phyloP scores from a whole-genome alignment of 2,329 filamentous ascomycete genomes.

The Helotiales sp. region DNA sequence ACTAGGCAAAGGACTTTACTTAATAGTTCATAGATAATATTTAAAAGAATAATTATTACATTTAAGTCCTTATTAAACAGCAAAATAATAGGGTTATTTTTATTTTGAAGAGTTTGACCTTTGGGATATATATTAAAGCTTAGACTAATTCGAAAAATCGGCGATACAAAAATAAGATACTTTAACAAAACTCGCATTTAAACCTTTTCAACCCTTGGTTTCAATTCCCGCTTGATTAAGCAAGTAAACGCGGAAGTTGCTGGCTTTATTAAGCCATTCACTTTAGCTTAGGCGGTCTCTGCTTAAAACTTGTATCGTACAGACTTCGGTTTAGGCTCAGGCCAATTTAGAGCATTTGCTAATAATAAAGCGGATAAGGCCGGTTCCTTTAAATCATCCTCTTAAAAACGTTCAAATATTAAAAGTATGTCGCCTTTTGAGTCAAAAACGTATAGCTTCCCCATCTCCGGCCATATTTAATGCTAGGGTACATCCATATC shows the following conservation, averaged over 20 bases:
- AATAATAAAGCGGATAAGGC: not conserved
- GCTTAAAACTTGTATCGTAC: not conserved
- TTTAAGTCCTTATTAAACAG: constrained; percentile 25
- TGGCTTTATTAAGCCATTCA: not conserved
- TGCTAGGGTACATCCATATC: too few species aligned
- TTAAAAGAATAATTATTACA: constrained; percentile 27
- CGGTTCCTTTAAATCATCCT: not conserved
- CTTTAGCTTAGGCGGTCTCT: not conserved
- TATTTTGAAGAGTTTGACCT: constrained; percentile 9
- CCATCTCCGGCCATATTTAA: too few species aligned
- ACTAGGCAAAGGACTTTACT: constrained; percentile 29
- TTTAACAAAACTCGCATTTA: constrained; percentile 25
- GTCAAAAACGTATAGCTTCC: too few species aligned
- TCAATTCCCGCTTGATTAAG: not conserved
- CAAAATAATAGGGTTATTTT: constrained; percentile 14
- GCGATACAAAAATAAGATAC: constrained; percentile 28
- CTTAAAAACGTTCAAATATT: not conserved
- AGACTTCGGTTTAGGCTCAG: not conserved
- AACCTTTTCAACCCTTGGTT: not conserved
- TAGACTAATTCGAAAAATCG: constrained; percentile 21
- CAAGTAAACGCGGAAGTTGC: not conserved
- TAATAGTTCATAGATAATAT: constrained; percentile 30
- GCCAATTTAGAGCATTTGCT: too few species aligned
- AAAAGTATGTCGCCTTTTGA: not conserved
- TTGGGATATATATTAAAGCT: constrained; percentile 17